Conservation (phyloP, 1,284 basidiomycete genomes). For the Xerocomus cyaneibrunnescens region DNA sequence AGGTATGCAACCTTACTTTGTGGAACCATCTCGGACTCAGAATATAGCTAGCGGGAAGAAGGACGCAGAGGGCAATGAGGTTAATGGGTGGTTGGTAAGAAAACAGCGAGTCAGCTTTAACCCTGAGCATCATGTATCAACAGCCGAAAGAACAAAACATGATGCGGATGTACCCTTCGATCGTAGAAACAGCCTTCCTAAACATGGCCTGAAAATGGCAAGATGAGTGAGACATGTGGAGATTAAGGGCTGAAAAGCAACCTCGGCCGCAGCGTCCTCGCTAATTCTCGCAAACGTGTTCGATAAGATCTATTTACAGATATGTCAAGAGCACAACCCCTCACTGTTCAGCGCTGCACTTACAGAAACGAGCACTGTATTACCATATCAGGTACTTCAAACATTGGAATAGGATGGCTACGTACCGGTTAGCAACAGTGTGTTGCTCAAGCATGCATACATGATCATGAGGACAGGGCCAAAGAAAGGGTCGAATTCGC, state of each 20-base stretch:
- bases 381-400: constrained; percentile 4
- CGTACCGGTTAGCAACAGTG: constrained; percentile 75
- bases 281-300: constrained; percentile 93
- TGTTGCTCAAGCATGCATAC: constrained; percentile 88
- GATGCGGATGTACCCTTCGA: constrained; percentile 67
- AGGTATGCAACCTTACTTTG: constrained; percentile 49
- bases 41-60: constrained; percentile 81
- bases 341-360: constrained; percentile 24
- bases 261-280: constrained; percentile 90
- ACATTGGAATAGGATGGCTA: constrained; percentile 13
- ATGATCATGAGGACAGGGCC: constrained; percentile 87
- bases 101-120: constrained; percentile 87
- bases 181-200: constrained; percentile 83
- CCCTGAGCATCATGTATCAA: constrained; percentile 44
- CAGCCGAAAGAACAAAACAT: constrained; percentile 13
- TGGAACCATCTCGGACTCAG: constrained; percentile 82
- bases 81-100: constrained; percentile 93
- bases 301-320: constrained; percentile 70
- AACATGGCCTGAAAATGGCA: constrained; percentile 74
- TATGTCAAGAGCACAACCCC: not conserved
- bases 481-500: constrained; percentile 76
- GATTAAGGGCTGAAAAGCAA: constrained; percentile 27
- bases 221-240: not conserved
- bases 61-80: constrained; percentile 75
- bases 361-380: constrained; percentile 74